Evolutionary conservation across 2,329 filamentous ascomycete species (phyloP).

Genomic region (Trichophyton verrucosum): DNA sequence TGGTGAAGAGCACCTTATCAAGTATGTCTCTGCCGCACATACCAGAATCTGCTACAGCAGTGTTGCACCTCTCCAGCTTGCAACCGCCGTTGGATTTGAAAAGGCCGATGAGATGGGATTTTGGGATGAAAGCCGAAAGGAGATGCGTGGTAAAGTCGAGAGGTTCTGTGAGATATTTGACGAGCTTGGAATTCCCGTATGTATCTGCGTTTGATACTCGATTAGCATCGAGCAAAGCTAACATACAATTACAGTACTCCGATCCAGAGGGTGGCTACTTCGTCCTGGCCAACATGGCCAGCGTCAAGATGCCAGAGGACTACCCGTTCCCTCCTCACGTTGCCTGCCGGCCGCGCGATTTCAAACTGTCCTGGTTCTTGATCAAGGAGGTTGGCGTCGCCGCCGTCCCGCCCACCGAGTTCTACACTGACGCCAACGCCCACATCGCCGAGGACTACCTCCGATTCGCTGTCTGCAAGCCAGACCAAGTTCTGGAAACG

Average conservation of each 20-base stretch:
- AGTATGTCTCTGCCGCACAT: slow-evolving; percentile 83
- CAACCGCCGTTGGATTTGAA: slow-evolving; percentile 86
- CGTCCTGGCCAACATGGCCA: slow-evolving; percentile 82
- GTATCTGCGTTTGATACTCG: slow-evolving; percentile 7
- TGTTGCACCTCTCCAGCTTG: slow-evolving; percentile 87
- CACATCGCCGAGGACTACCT: slow-evolving; percentile 86
- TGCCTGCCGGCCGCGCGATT: slow-evolving; percentile 73
- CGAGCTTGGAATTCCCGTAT: slow-evolving; percentile 55
- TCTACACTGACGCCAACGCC: slow-evolving; percentile 77
- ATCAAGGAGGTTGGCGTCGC: slow-evolving; percentile 95
- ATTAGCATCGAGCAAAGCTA: neutral
- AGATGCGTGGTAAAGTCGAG: slow-evolving; percentile 84
- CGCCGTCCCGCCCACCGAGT: slow-evolving; percentile 91
- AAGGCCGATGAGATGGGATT: slow-evolving; percentile 73
- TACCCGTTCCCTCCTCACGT: slow-evolving; percentile 89
- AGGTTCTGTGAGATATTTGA: slow-evolving; percentile 72
- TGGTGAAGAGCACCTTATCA: slow-evolving; percentile 74
- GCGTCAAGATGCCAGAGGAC: slow-evolving; percentile 67
- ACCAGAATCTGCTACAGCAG: slow-evolving; percentile 93
- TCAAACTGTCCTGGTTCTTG: slow-evolving; percentile 90
- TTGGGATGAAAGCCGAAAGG: slow-evolving; percentile 69
- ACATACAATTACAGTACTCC: slow-evolving; percentile 47
- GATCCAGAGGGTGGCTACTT: slow-evolving; percentile 97
- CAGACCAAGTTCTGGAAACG: slow-evolving; percentile 68
- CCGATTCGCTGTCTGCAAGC: slow-evolving; percentile 91